These are phyloP conservation scores for Leptodontidium sp. DNA, from an alignment of 2,329 filamentous ascomycete species.

Conservation along the genomic window DNA sequence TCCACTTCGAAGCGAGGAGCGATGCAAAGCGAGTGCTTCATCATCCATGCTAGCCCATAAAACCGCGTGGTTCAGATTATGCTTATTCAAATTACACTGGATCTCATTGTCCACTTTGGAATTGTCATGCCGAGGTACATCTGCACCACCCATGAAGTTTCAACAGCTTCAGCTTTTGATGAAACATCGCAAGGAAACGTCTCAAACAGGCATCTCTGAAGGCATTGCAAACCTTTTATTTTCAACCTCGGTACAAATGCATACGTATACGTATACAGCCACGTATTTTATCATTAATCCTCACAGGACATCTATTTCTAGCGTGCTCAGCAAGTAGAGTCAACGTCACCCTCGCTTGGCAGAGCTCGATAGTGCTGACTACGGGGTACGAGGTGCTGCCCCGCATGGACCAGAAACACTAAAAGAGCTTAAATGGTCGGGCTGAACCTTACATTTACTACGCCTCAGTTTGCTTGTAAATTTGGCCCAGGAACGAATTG, in stretches of 20 bases:
- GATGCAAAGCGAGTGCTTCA: not conserved
- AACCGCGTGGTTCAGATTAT: not conserved
- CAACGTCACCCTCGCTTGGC: conserved; percentile 11
- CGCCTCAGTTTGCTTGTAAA: not conserved
- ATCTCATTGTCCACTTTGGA: not conserved
- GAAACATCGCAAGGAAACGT: conserved; percentile 7
- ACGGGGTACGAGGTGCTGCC: not conserved
- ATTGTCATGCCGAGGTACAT: conserved; percentile 9
- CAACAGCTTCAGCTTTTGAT: not conserved
- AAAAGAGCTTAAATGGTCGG: conserved; percentile 13
- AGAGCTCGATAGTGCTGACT: not conserved
- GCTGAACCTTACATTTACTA: not conserved
- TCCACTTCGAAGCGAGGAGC: not conserved
- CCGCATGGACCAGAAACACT: conserved; percentile 8
- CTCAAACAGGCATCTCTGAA: not conserved
- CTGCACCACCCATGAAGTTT: not conserved
- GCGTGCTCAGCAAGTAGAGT: not conserved
- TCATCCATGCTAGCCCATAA: not conserved
- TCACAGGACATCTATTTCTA: not conserved
- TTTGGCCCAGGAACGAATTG: not conserved
- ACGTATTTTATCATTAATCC: not conserved
- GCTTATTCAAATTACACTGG: not conserved
- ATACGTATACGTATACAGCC: conserved; percentile 5
- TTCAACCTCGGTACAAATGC: not conserved
- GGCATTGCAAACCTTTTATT: not conserved